Evolutionary conservation across 1,284 basidiomycete genomes (phyloP), one percentile per base, ranked within the genome.

Genomic region (Ganoderma multipileum): DNA sequence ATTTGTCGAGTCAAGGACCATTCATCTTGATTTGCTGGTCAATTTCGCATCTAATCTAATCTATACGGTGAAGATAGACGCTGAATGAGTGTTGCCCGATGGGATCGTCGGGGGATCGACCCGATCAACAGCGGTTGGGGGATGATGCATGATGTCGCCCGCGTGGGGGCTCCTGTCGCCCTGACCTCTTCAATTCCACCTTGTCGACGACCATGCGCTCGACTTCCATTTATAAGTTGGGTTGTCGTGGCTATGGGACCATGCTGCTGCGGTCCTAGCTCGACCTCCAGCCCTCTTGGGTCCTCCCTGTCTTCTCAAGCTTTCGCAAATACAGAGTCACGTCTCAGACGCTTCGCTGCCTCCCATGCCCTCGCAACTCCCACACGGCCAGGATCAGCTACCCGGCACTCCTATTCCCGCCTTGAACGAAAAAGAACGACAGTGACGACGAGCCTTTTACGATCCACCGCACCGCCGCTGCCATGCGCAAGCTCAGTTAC

Each of bases 21-120:
- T 61, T 30, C 47, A n/a, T 50, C 11, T 44, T 41, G 30, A 58
- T 39, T n/a, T n/a, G 9, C 42, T 16, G 14, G 5, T 11, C 50
- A 65, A 55, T 66, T 69, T 57, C 61, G 52, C 58, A 72, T 72
- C 71, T 70, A 65, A 72, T 72, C 71, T 70, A 60, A 72, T 72
- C 71, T 68, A 6, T 47, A 9, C 9, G 8, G 14, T 9, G 47
- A 6, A 18, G 42, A 44, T 44, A 44, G 42, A 44, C 42, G 42
- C 42, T 20, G 44, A 20, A 7, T 5, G n/a, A 20, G n/a, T 5
- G 3, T 9, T 8, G 47, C 47, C 47, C 47, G 47, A 50, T 50
- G 47, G 23, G 47, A 50, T 50, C 47, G 47, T 26, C 23, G 47
- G 47, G 47, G 47, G 47, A 50, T 50, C 47, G 23, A 23, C 42